phyloP scores from a whole-genome alignment of 306 rosid genomes.

The Ceratonia siliqua region DNA sequence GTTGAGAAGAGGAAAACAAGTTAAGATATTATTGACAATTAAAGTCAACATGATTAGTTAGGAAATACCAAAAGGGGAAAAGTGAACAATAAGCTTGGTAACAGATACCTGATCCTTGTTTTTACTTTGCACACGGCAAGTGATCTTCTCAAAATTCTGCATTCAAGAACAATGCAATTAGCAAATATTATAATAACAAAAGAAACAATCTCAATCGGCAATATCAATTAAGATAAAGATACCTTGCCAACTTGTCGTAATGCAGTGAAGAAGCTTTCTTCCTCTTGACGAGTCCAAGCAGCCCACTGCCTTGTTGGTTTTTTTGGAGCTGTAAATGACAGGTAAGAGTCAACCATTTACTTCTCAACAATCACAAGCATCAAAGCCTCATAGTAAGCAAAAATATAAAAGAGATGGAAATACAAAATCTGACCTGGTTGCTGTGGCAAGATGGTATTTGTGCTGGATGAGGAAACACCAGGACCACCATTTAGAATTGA shows the following conservation, averaged over 20 bases:
- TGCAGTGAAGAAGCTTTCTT: constrained; percentile 96
- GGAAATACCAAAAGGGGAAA: neutral
- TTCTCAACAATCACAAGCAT: constrained; percentile 21
- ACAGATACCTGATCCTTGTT: constrained; percentile 81
- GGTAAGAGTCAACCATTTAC: constrained; percentile 19
- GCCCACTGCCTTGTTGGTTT: constrained; percentile 98
- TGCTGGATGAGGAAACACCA: constrained; percentile 45
- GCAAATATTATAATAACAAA: constrained; percentile 11
- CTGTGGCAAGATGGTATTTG: constrained; percentile 44
- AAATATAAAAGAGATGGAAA: neutral
- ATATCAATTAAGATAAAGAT: constrained; percentile 11
- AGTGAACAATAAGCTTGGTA: neutral
- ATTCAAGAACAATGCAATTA: constrained; percentile 41
- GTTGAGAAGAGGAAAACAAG: constrained; percentile 25
- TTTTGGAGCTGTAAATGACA: constrained; percentile 53
- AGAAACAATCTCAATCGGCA: constrained; percentile 25
- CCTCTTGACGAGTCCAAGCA: constrained; percentile 99
- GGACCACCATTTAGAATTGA: constrained; percentile 59
- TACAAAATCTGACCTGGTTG: constrained; percentile 53
- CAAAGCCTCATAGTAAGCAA: neutral
- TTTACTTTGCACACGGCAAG: constrained; percentile 93
- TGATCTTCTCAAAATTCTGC: constrained; percentile 97
- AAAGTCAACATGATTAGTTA: constrained; percentile 1
- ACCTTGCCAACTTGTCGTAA: constrained; percentile 97
- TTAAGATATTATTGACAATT: constrained; percentile 8